Evolutionary conservation across 257 asterid species (phyloP).

Genomic region (Capsicum pubescens): DNA sequence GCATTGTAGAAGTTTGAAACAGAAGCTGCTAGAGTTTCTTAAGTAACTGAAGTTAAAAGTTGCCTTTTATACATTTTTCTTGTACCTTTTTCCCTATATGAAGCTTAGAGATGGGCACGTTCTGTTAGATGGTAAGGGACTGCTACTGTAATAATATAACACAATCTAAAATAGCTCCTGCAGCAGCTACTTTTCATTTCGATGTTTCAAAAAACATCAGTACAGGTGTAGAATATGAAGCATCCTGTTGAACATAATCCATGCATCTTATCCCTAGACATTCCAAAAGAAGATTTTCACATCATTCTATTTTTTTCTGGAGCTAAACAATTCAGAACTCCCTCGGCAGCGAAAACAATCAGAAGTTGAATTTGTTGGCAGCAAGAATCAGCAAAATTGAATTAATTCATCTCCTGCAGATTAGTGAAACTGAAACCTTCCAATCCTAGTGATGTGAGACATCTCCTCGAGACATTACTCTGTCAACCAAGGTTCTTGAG

Average conservation of each 20-base stretch:
- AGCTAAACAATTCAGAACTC: neutral
- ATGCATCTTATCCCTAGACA: conserved; percentile 13
- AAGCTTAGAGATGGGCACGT: too few relatives aligned
- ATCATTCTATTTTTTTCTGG: neutral
- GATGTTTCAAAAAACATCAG: neutral
- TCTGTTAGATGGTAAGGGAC: too few relatives aligned
- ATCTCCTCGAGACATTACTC: conserved; percentile 44
- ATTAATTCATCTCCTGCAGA: conserved; percentile 24
- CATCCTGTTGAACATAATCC: conserved; percentile 10
- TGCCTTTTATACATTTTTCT: too few relatives aligned
- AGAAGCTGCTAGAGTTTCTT: too few relatives aligned
- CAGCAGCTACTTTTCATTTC: neutral
- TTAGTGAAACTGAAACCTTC: neutral
- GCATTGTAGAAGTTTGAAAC: too few relatives aligned
- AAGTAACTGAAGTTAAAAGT: too few relatives aligned
- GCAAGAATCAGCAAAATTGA: conserved; percentile 32
- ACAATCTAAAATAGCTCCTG: too few relatives aligned
- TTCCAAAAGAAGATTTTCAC: conserved; percentile 14
- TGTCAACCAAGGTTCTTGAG: conserved; percentile 70
- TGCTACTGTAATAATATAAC: too few relatives aligned
- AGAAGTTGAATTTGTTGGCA: neutral
- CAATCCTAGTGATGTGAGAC: neutral
- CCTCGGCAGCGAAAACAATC: neutral
- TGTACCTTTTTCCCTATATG: too few relatives aligned
- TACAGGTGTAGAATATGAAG: neutral